Conservation (phyloP, 805 yeast species). For the Ascoidea rubescens region DNA sequence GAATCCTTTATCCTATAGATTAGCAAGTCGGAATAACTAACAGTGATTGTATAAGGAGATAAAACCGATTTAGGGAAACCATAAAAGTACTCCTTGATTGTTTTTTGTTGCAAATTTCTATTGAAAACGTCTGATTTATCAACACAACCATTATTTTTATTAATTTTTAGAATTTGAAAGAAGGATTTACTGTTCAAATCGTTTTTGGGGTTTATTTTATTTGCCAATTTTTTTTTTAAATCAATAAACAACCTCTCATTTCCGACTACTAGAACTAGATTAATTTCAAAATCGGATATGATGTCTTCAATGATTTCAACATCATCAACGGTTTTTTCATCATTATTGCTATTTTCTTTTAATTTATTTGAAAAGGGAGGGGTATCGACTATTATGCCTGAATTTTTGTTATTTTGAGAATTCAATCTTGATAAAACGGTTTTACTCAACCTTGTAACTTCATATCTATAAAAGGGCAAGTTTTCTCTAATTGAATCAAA, state of each 20-base stretch:
- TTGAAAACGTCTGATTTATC: slow-evolving; percentile 56
- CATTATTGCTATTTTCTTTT: neutral
- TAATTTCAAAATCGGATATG: slow-evolving; percentile 43
- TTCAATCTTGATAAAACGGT: slow-evolving; percentile 29
- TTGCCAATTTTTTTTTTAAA: slow-evolving; percentile 35
- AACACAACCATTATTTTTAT: slow-evolving; percentile 64
- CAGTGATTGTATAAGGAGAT: slow-evolving; percentile 78
- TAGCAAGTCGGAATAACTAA: slow-evolving; percentile 43
- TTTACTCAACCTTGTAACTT: slow-evolving; percentile 18
- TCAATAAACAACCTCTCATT: slow-evolving; percentile 58
- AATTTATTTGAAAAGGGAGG: slow-evolving; percentile 40
- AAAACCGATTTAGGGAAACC: slow-evolving; percentile 55
- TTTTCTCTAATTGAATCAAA: slow-evolving; percentile 46
- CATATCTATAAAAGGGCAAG: slow-evolving; percentile 15
- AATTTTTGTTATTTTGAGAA: slow-evolving; percentile 18
- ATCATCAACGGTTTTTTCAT: slow-evolving; percentile 16
- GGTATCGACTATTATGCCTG: slow-evolving; percentile 65
- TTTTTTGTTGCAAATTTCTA: slow-evolving; percentile 59
- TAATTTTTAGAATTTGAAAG: slow-evolving; percentile 42
- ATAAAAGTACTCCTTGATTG: slow-evolving; percentile 81
- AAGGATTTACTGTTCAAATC: slow-evolving; percentile 4
- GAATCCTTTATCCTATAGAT: slow-evolving; percentile 44
- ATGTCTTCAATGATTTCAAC: slow-evolving; percentile 38
- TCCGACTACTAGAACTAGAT: slow-evolving; percentile 57
- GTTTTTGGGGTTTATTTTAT: slow-evolving; percentile 18